These are phyloP conservation scores for Corymbia calophylla DNA, from an alignment of 441 rosid species.

Conservation along the genomic window DNA sequence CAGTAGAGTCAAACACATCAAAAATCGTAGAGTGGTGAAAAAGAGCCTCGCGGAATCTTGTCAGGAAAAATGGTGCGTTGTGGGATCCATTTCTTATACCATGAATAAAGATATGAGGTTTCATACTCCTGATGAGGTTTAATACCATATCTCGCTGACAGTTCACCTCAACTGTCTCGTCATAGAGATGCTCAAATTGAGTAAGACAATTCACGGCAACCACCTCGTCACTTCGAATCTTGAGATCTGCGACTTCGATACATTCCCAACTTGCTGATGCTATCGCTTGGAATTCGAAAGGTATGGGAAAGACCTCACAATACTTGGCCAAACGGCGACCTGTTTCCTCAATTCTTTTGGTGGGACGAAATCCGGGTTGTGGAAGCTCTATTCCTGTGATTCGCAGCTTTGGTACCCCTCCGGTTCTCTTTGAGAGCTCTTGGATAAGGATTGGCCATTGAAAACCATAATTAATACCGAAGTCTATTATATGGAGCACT, in stretches of 20 bases:
- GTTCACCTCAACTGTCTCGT: slow-evolving; percentile 45
- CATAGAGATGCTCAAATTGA: slow-evolving; percentile 47
- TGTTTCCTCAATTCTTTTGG: slow-evolving; percentile 55
- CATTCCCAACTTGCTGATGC: slow-evolving; percentile 57
- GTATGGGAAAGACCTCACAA: slow-evolving; percentile 54
- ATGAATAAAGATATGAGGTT: slow-evolving; percentile 49
- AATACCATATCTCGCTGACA: slow-evolving; percentile 57
- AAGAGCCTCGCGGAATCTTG: slow-evolving; percentile 73
- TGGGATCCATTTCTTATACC: slow-evolving; percentile 37
- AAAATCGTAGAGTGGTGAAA: slow-evolving; percentile 60
- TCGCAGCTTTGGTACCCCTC: slow-evolving; percentile 49
- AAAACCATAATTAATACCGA: slow-evolving; percentile 9
- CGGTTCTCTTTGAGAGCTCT: neutral
- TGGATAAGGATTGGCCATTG: slow-evolving; percentile 20
- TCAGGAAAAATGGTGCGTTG: slow-evolving; percentile 58
- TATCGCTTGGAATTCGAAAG: slow-evolving; percentile 58
- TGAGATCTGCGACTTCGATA: slow-evolving; percentile 44
- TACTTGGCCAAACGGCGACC: slow-evolving; percentile 61
- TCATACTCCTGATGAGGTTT: slow-evolving; percentile 51
- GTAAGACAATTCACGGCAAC: slow-evolving; percentile 47
- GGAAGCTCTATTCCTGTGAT: slow-evolving; percentile 84
- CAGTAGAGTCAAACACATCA: slow-evolving; percentile 55
- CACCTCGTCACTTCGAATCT: slow-evolving; percentile 43
- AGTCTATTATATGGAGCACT: slow-evolving; percentile 9
- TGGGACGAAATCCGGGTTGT: slow-evolving; percentile 54